Evolutionary conservation across 2,329 filamentous ascomycete genomes (phyloP), one percentile per base, ranked within the genome.

Genomic region (Aaosphaeria pasadenensis): DNA sequence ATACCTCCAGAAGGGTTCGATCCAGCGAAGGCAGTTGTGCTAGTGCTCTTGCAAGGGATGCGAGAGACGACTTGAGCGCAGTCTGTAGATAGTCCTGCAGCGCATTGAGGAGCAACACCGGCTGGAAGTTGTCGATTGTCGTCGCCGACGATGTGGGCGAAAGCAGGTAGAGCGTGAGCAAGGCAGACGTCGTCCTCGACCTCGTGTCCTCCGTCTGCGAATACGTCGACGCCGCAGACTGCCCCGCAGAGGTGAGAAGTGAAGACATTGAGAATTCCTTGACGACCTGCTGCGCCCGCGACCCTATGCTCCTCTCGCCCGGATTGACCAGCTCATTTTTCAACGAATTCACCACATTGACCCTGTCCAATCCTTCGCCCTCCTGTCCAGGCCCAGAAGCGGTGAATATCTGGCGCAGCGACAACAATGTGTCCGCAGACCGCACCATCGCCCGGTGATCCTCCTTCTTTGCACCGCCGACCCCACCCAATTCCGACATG

Each of bases 21-120:
- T 97, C 91, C 30, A 97, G 78, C 0, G 82, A 87, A 0, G 92
- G 89, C 2, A 97, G 77, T 49, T 89, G 88, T 4, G 86, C 85
- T 11, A 99, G 78, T 0, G 89, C 86, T 24, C 91, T 79, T 1
- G 87, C 79, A 7, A 99, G 77, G 0, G 85, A 80, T 9, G 88
- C 84, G 5, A 92, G 77, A 36, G 89, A 91, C 41, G 86, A 86
- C 51, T 91, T 89, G 11, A 96, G 76, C 2, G 89, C 82, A 0
- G 87, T 87, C 46, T 91, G 86, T 44, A 97, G 80, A 62, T 95
- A 96, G 0, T 84, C 79, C 67, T 95, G 89, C 6, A 97, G 74
- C 0, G 88, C 83, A 51, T 85, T 81, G 30, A 96, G 78, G 45
- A 97, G 80, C 5, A 92, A 74, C 11, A 82, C 80, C 0, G 91